Percentiles rank a stretch among this genome's conserved stretches.
Evolutionary conservation across 169 alveolate genomes (phyloP).

Genomic region (Amoebophrya sp.): DNA sequence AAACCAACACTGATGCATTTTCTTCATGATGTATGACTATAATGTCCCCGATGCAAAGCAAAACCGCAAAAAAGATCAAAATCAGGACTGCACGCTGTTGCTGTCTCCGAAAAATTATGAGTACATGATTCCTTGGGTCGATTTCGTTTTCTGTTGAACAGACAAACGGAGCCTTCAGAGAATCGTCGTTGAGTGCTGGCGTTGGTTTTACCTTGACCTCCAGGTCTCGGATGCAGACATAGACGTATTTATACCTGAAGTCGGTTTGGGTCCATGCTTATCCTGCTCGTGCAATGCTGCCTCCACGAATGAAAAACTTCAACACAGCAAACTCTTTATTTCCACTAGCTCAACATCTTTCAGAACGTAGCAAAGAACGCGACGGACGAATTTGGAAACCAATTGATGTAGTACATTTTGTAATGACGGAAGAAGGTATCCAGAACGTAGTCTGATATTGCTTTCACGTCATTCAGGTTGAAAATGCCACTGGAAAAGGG

Average conservation of each 20-base stretch:
- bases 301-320: too few relatives aligned
- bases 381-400: too few relatives aligned
- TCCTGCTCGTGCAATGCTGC: too few relatives aligned
- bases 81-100: too few relatives aligned
- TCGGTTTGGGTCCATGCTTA: too few relatives aligned
- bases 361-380: too few relatives aligned
- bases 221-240: slow-evolving; percentile 17
- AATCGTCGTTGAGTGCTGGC: neutral
- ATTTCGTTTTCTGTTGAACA: neutral
- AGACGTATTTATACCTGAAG: slow-evolving; percentile 6
- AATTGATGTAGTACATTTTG: slow-evolving; percentile 19
- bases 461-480: neutral
- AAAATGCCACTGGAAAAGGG: neutral
- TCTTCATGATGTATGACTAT: too few relatives aligned
- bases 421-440: neutral
- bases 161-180: neutral
- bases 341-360: too few relatives aligned
- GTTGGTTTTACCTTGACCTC: slow-evolving; percentile 21
- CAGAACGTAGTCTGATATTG: neutral
- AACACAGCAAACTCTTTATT: too few relatives aligned
- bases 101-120: neutral
- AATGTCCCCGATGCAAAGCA: too few relatives aligned
- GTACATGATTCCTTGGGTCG: neutral
- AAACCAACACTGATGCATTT: too few relatives aligned
- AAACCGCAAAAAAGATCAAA: too few relatives aligned